These are phyloP conservation scores for Pachyrhizus erosus DNA, from an alignment of 306 rosid species.

Conservation along the genomic window DNA sequence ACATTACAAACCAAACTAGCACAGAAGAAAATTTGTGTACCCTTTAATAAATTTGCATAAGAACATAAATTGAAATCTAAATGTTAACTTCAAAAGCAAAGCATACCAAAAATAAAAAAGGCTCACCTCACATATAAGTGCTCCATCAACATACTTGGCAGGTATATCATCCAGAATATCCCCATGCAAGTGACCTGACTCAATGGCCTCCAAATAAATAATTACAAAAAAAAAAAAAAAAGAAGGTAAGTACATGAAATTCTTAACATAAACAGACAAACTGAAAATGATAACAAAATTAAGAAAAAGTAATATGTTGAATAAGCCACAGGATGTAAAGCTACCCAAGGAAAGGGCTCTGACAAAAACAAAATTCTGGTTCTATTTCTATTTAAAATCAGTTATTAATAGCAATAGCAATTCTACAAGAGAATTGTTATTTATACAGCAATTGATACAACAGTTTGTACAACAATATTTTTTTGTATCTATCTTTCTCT, in stretches of 20 bases:
- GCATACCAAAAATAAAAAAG: constrained; percentile 36
- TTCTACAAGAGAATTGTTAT: too few species aligned
- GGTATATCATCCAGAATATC: constrained; percentile 94
- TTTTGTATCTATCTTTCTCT: too few species aligned
- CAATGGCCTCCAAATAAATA: constrained; percentile 81
- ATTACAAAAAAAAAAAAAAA: constrained; percentile 34
- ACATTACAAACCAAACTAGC: constrained; percentile 7
- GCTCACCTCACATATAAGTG: constrained; percentile 91
- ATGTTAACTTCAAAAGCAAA: constrained; percentile 29
- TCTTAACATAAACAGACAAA: constrained; percentile 19
- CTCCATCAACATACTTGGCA: constrained; percentile 87
- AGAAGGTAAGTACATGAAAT: constrained; percentile 32
- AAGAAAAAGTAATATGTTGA: constrained; percentile 24
- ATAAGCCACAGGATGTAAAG: constrained; percentile 29
- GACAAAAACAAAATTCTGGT: constrained; percentile 30
- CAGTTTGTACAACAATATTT: too few species aligned
- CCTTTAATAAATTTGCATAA: constrained; percentile 2
- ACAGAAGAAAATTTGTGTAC: constrained; percentile 1
- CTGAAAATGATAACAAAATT: neutral
- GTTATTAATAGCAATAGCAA: neutral
- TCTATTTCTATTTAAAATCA: neutral
- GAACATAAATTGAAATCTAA: constrained; percentile 24
- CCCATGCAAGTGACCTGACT: constrained; percentile 95
- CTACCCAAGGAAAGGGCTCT: constrained; percentile 27
- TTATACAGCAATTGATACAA: too few species aligned